phyloP scores from a whole-genome alignment of 2,329 filamentous ascomycete genomes.

The Trichoderma afroharzianum region DNA sequence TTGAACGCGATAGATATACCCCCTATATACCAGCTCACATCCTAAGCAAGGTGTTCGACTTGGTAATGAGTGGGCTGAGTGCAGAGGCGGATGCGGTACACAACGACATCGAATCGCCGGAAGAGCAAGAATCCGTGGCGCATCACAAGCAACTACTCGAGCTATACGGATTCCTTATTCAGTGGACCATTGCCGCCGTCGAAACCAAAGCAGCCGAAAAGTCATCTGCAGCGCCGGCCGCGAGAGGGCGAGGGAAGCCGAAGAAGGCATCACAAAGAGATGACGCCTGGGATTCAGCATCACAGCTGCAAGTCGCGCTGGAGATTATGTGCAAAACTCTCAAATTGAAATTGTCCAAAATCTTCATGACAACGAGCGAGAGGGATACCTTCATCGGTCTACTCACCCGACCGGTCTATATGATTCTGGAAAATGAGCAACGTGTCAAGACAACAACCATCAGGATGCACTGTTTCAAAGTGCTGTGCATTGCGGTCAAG shows the following conservation, averaged over 20 bases:
- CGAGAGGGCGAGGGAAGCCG: slow-evolving; percentile 68
- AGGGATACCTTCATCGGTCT: slow-evolving; percentile 91
- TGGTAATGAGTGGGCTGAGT: slow-evolving; percentile 80
- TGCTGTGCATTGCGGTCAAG: slow-evolving; percentile 93
- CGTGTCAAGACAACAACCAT: slow-evolving; percentile 85
- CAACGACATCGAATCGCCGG: slow-evolving; percentile 76
- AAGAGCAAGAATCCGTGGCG: slow-evolving; percentile 81
- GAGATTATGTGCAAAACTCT: slow-evolving; percentile 96
- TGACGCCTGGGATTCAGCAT: slow-evolving; percentile 80
- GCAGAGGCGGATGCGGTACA: slow-evolving; percentile 82
- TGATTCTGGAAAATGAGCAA: slow-evolving; percentile 90
- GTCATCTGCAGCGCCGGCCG: slow-evolving; percentile 63
- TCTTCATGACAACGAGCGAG: slow-evolving; percentile 95
- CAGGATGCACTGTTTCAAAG: slow-evolving; percentile 95
- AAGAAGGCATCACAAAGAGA: slow-evolving; percentile 72
- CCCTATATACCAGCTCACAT: slow-evolving; percentile 74
- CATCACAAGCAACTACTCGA: slow-evolving; percentile 91
- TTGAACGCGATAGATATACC: slow-evolving; percentile 66
- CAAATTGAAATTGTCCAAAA: slow-evolving; percentile 84
- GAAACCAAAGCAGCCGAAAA: slow-evolving; percentile 93
- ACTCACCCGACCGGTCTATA: slow-evolving; percentile 88
- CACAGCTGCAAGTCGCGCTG: slow-evolving; percentile 81
- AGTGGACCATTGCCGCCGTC: slow-evolving; percentile 93
- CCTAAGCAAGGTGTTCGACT: slow-evolving; percentile 88
- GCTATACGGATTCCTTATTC: slow-evolving; percentile 87